Conservation (phyloP, 768 basidiomycete species). For the Gyrodon lividus region DNA sequence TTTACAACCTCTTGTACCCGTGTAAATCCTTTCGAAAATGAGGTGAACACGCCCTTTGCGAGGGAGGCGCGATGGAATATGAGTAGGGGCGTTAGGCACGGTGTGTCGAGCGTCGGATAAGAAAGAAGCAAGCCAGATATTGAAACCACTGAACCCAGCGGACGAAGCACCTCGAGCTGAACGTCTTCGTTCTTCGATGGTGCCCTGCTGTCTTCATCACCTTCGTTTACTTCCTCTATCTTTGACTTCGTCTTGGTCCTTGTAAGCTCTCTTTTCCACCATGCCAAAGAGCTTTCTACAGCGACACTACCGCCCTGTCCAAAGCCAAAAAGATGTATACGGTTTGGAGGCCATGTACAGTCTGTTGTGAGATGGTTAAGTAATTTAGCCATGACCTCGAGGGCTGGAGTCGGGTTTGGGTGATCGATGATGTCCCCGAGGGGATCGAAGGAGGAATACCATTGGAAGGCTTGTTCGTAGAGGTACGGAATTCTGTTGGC, state of each 20-base stretch:
- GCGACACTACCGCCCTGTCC: slow-evolving; percentile 84
- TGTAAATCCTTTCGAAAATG: slow-evolving; percentile 62
- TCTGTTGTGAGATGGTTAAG: slow-evolving; percentile 56
- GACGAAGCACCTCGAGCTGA: slow-evolving; percentile 14
- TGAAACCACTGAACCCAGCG: slow-evolving; percentile 65
- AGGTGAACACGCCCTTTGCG: slow-evolving; percentile 42
- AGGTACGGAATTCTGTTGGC: slow-evolving; percentile 68
- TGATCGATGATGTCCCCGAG: slow-evolving; percentile 69
- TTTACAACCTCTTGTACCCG: slow-evolving; percentile 50
- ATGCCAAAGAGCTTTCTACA: slow-evolving; percentile 59
- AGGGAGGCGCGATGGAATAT: slow-evolving; percentile 54
- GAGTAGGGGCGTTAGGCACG: slow-evolving; percentile 61
- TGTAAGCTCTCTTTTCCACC: slow-evolving; percentile 45
- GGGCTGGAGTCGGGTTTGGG: slow-evolving; percentile 72
- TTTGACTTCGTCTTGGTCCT: slow-evolving; percentile 5
- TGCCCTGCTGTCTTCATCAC: slow-evolving; percentile 5
- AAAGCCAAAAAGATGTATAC: slow-evolving; percentile 88
- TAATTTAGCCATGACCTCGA: slow-evolving; percentile 53
- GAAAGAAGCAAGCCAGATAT: slow-evolving; percentile 76
- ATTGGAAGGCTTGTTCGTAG: slow-evolving; percentile 78
- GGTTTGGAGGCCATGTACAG: slow-evolving; percentile 62
- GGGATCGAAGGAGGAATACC: slow-evolving; percentile 80
- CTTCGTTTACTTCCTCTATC: slow-evolving; percentile 6
- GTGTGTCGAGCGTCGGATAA: slow-evolving; percentile 59
- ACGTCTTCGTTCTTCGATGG: slow-evolving; percentile 1